Conservation (phyloP, 1,139 yeast genomes). For the Kazachstania sp. region DNA sequence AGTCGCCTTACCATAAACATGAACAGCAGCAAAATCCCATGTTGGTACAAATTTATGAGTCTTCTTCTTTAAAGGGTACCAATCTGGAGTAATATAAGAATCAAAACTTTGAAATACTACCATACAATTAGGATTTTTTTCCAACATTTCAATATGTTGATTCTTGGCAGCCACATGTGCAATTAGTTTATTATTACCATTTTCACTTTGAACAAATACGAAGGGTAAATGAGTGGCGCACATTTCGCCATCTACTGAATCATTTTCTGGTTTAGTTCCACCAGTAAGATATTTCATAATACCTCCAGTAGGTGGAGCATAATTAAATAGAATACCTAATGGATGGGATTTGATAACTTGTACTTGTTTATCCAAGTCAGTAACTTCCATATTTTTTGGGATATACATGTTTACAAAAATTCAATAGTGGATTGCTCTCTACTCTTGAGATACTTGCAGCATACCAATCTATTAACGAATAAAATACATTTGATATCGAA, state of each 20-base stretch:
- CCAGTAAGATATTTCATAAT: neutral
- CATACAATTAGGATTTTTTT: neutral
- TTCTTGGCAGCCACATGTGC: slow-evolving; percentile 1
- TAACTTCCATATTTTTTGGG: slow-evolving; percentile 1
- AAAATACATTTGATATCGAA: no score
- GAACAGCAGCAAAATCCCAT: slow-evolving; percentile 2
- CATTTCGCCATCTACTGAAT: neutral
- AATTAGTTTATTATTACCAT: neutral
- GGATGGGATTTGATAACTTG: neutral
- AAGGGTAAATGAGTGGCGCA: slow-evolving; percentile 1
- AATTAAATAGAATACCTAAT: neutral
- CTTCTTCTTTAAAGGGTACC: neutral
- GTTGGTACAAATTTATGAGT: slow-evolving; percentile 2
- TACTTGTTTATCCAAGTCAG: neutral
- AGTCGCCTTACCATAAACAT: slow-evolving; percentile 2
- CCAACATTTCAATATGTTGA: slow-evolving; percentile 1
- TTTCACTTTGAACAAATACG: neutral
- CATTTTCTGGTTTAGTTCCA: neutral
- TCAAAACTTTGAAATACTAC: neutral
- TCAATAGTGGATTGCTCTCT: no score
- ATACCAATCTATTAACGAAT: no score
- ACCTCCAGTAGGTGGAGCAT: neutral
- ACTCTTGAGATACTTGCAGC: no score
- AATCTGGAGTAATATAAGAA: neutral
- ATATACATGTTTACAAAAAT: neutral